Base-by-base conservation (phyloP, 306 rosid genomes). In the Dryas drummondii region DNA sequence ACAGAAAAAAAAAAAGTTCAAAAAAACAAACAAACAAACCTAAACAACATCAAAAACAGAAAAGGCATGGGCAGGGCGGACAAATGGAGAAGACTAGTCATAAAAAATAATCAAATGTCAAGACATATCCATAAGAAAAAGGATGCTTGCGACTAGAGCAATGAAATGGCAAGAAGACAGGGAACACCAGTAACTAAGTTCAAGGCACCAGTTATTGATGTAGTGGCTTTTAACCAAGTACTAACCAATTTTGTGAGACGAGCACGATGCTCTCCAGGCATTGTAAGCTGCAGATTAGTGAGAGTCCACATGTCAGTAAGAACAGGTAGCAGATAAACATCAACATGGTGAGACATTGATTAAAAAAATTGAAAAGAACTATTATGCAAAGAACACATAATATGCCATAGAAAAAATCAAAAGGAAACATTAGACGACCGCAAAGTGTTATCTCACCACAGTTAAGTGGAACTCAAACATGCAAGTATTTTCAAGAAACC, bases 181-280 rank as follows among this genome's bases (percentile, higher is more conserved):
- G 16, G 50, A 40, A 53, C 62, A 9, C 15, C 62, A 52, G 27
- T 53, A n/a, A 52, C 70, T 65, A 44, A 40, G n/a, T 70, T 49
- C 50, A 70, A 16, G 49, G 37, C 37, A 32, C 37, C 37, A 32
- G 37, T 32, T 32, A 32, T 32, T 32, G 37, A 32, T 32, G 37
- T 32, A 1, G 37, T 32, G 57, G 11, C 14, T 61, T 66, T 52
- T 42, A 66, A 16, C 26, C 8, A 56, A 12, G n/a, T 73, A 85
- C 98, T 84, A 58, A 94, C 98, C 97, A 90, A 71, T 81, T 94
- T 94, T 69, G 83, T 74, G 54, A 94, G 98, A 51, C 97, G 97
- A 71, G 86, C 78, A 78, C 97, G 96, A 70, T 78, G 83, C 79
- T 94, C 98, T 82, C 91, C 97, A 2, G 94, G 82, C 86, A 91